Base-by-base conservation (phyloP, 768 basidiomycete species). In the Termitomyces sp. region DNA sequence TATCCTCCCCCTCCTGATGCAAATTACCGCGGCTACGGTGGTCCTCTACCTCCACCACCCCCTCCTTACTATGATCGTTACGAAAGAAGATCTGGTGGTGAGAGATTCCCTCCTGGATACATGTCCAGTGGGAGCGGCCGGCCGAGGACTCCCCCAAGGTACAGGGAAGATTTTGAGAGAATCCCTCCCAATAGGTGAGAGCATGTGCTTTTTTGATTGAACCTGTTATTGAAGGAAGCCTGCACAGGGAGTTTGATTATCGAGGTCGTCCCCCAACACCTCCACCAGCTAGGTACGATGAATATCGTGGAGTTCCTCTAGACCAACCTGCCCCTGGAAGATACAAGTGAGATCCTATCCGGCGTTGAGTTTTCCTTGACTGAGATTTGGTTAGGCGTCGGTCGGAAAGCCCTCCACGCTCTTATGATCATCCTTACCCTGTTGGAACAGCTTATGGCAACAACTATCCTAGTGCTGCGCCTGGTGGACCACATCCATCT, bases 141-240 rank as follows among this genome's bases (percentile, higher is more conserved):
- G 35, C 77, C 84, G 61, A 77, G 83, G 57, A 81, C 80, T 31
- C 82, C 85, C 38, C 78, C 80, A n/a, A 75, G 85, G 59, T 72
- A 67, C 57, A 78, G 85, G 54, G 87, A 89, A 40, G 87, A 89
- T 23, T 84, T 80, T 60, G 87, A 89, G 34, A 77, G 85, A 65
- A 65, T 65, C 44, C 78, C 78, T 52, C 74, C 80, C 19, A 68
- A 77, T 65, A 79, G 86, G 86, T 89, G 75, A 69, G 75, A 49
- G 11, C 9, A 17, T 14, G n/a, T n/a, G n/a, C 11, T 10, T 12
- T 17, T 14, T 29, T 4, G 27, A 12, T 17, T 19, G 25, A 27
- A 11, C 17, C 37, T 51, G 11, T 32, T n/a, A 2, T 12, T 19
- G 40, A 38, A 61, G 29, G 35, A 23, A 42, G 54, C 38, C 37